These are phyloP conservation scores for Dianthus caryophyllus DNA, from an alignment of 148 eudicot species.

Conservation along the genomic window DNA sequence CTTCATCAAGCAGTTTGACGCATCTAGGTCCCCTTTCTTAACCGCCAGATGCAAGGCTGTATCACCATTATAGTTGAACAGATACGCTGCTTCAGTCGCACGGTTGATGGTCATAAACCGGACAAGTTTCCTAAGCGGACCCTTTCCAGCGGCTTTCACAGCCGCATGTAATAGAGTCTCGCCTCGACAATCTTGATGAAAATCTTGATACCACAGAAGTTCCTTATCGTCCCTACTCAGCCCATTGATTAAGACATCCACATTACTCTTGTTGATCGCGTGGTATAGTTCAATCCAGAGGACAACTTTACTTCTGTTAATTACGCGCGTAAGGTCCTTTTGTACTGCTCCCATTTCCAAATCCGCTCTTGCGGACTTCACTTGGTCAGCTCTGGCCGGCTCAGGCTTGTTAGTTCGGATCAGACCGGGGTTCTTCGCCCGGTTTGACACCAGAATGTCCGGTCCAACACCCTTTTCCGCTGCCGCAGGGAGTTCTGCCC, in stretches of 20 bases:
- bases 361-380: too few relatives aligned
- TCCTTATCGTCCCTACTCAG: neutral
- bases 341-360: too few relatives aligned
- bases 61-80: neutral
- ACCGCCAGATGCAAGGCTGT: too few relatives aligned
- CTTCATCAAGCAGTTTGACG: too few relatives aligned
- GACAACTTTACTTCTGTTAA: too few relatives aligned
- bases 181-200: neutral
- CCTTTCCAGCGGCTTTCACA: neutral
- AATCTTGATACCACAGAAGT: neutral
- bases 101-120: neutral
- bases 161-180: conserved; percentile 3
- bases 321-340: too few relatives aligned
- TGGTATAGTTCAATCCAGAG: neutral
- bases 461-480: too few relatives aligned
- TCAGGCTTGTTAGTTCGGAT: too few relatives aligned
- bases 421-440: too few relatives aligned
- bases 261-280: neutral
- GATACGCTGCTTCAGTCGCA: neutral
- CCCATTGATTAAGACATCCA: neutral
- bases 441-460: too few relatives aligned
- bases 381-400: too few relatives aligned
- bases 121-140: neutral
- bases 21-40: too few relatives aligned
- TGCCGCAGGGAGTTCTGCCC: neutral